Evolutionary conservation across 2,329 filamentous ascomycete genomes (phyloP), one percentile per base, ranked within the genome.

Genomic region (Rhynchosporium graminicola): DNA sequence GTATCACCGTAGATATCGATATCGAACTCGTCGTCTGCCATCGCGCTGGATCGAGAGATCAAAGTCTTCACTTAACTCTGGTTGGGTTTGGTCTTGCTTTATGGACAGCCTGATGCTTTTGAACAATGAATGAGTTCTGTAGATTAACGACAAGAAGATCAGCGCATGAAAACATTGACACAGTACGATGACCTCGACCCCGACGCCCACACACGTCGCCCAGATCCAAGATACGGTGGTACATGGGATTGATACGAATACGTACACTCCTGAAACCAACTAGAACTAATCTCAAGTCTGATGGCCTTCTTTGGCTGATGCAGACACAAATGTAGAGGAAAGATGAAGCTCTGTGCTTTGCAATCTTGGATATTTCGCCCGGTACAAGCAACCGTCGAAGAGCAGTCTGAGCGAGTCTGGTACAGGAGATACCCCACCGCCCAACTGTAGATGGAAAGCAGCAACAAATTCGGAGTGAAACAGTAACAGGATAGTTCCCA

Each of bases 11-110:
- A 90, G 71, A 89, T 87, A 69, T 90, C 87, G 77, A 90, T 88
- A 70, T 89, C 87, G 75, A 87, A 89, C 70, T 88, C 86, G 71
- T 88, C 86, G 71, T 89, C 87, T 69, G 86, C 84, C 87, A 89
- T 89, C 59, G 62, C 65, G 68, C 46, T 55, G 28, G 55, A 47
- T 45, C 54, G 55, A 52, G 57, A 65, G 63, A 63, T 40, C 51
- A 57, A 64, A 65, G 56, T 60, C 29, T 55, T 54, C 61, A 61
- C 61, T 50, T 61, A 56, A 63, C 57, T 51, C 36, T 54, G 48
- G 50, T 33, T 64, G 63, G 64, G 45, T 66, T 66, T 63, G 70
- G 68, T 71, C 70, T 70, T 72, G 62, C 50, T 60, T 70, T 72
- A 68, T 65, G 68, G 61, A 67, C 63, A 67, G 54, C 61, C 63